phyloP scores from a whole-genome alignment of 768 basidiomycete species.

The Russula vinacea region DNA sequence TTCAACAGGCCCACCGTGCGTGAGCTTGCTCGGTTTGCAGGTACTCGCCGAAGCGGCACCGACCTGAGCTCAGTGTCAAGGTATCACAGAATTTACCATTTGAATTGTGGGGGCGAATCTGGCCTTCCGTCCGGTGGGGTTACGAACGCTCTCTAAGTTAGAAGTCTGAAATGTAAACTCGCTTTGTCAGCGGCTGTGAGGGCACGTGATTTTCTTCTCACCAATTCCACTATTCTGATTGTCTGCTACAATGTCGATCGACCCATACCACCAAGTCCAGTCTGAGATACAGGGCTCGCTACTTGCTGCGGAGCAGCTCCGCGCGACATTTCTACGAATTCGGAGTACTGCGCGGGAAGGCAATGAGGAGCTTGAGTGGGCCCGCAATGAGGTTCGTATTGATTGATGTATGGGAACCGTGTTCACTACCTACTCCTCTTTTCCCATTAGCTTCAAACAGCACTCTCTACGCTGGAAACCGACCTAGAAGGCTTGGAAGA shows the following conservation, averaged over 20 bases:
- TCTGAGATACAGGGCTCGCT: slow-evolving; percentile 77
- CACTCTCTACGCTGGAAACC: slow-evolving; percentile 73
- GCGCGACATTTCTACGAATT: slow-evolving; percentile 75
- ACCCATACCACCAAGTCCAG: slow-evolving; percentile 86
- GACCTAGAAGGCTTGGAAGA: slow-evolving; percentile 94
- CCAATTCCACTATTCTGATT: neutral
- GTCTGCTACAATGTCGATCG: slow-evolving; percentile 52
- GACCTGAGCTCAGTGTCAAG: too few relatives aligned
- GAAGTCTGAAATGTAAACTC: too few relatives aligned
- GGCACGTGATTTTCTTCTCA: neutral
- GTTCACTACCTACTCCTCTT: neutral
- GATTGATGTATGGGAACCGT: neutral
- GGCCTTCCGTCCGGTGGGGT: too few relatives aligned
- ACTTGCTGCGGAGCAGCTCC: slow-evolving; percentile 65
- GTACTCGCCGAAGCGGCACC: too few relatives aligned
- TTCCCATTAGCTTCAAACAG: slow-evolving; percentile 56
- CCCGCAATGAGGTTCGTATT: slow-evolving; percentile 63
- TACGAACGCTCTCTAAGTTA: too few relatives aligned
- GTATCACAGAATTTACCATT: too few relatives aligned
- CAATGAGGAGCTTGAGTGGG: slow-evolving; percentile 79
- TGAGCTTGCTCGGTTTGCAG: too few relatives aligned
- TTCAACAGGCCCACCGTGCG: too few relatives aligned
- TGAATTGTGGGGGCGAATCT: too few relatives aligned
- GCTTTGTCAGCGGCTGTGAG: too few relatives aligned
- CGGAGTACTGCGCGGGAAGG: slow-evolving; percentile 67